Conservation (phyloP, 2,329 filamentous ascomycete species). For the Coniochaeta prunicola region DNA sequence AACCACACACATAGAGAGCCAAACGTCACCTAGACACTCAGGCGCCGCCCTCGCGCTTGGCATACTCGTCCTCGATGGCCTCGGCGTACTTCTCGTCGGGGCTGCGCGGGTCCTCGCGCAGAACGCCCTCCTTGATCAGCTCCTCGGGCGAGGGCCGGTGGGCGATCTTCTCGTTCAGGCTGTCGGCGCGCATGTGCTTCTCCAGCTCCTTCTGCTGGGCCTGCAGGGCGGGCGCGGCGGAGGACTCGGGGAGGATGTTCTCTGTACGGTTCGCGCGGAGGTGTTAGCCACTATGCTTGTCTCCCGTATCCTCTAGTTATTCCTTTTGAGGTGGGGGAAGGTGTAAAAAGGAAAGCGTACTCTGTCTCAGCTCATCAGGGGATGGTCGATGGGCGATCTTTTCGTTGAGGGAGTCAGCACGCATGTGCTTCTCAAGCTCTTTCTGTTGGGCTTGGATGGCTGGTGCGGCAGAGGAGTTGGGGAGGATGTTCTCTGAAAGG, state of each 20-base stretch:
- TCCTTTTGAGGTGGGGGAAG: background rate
- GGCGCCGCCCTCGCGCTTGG: conserved; percentile 55
- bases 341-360: background rate
- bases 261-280: background rate
- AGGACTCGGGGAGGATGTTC: conserved; percentile 1
- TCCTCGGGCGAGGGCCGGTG: conserved; percentile 69
- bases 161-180: conserved; percentile 78
- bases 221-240: conserved; percentile 1
- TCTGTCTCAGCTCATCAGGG: conserved; percentile 54
- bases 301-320: background rate
- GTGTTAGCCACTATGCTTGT: background rate
- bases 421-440: conserved; percentile 73
- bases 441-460: conserved; percentile 72
- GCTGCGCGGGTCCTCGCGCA: conserved; percentile 60
- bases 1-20: background rate
- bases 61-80: conserved; percentile 57
- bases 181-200: conserved; percentile 81
- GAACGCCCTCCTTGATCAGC: conserved; percentile 71
- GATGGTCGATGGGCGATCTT: conserved; percentile 73
- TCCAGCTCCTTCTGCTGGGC: conserved; percentile 45
- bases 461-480: conserved; percentile 69
- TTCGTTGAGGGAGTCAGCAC: conserved; percentile 77
- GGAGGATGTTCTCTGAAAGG: conserved; percentile 73
- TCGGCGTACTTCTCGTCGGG: conserved; percentile 50
- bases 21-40: conserved; percentile 20